Evolutionary conservation across 73 alveolate genomes (phyloP), one percentile per base, ranked within the genome.

Genomic region (Durusdinium trenchii): DNA sequence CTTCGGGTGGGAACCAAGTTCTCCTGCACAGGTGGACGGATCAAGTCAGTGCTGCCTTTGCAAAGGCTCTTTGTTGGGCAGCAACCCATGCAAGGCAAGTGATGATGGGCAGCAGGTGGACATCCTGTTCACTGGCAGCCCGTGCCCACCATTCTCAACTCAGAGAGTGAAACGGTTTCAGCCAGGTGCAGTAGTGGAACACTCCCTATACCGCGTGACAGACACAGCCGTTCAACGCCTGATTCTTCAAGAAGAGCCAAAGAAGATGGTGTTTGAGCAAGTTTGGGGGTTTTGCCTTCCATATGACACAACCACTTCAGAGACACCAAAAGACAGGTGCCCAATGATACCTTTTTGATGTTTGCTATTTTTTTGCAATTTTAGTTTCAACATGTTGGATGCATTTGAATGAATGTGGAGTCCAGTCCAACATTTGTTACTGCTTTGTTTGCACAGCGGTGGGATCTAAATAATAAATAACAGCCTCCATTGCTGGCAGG

Each of bases 91-190:
- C 47, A 30, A 14, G 16, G 86, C 40, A 43, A 3, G 9, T 1
- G 71, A 30, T 30, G 6, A 32, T 5, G 43, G 45, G 18, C 64
- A 48, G 28, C 60, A 35, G 28, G 35, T 78, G n/a, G 79, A 46
- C 50, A 35, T 84, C 3, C 36, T 54, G 51, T 40, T 48, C 35
- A 84, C 94, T 36, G 93, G 93, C 45, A 82, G 93, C 73, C 93
- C 93, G 3, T 82, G 93, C 75, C 46, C 46, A 14, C 93, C 93
- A 1, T 82, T 48, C 36, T 9, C 73, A 14, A 30, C 30, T 1
- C 47, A 16, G 48, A 42, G 93, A 16, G 46, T 48, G 18, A 48
- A 28, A 3, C 7, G 93, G 75, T 82, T 47, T 28, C 67, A 46
- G 26, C 18, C 36, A 4, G 93, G 73, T 18, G 50, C 10, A 14